These are phyloP conservation scores for Eimeria maxima DNA, from an alignment of 169 alveolate species.

Conservation along the genomic window DNA sequence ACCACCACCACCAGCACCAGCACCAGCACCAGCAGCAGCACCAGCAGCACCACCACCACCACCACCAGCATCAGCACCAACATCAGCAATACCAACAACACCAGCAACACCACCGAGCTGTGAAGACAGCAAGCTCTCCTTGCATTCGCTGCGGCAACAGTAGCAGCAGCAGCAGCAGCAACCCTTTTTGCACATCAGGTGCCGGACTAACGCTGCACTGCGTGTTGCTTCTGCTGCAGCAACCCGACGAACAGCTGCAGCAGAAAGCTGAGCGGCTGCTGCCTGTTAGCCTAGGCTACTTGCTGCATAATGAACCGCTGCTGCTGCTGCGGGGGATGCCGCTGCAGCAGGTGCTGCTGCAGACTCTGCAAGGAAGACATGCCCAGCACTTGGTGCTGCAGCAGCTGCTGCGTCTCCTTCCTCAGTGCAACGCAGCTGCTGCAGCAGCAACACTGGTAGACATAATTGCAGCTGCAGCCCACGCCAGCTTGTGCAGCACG, in stretches of 20 bases:
- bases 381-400: conserved; percentile 25
- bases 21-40: conserved; percentile 8
- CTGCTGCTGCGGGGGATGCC: conserved; percentile 34
- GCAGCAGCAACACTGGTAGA: not conserved
- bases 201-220: not conserved
- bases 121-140: not conserved
- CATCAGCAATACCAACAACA: no score
- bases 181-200: not conserved
- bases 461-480: not conserved
- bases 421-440: not conserved
- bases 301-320: not conserved
- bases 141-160: conserved; percentile 2
- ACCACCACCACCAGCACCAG: conserved; percentile 5
- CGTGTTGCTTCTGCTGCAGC: conserved; percentile 36
- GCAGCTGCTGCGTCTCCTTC: not conserved
- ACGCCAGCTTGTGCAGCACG: not conserved
- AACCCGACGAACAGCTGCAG: not conserved
- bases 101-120: not conserved
- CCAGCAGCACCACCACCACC: no score
- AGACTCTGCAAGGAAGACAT: not conserved
- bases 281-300: not conserved
- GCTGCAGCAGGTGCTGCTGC: conserved; percentile 31
- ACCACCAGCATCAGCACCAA: no score
- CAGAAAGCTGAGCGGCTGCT: not conserved
- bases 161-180: conserved; percentile 15